A percentile compares a stretch with the other conserved stretches of the same genome.
Conservation (phyloP, 345 rosid species). For the Populus deltoides region DNA sequence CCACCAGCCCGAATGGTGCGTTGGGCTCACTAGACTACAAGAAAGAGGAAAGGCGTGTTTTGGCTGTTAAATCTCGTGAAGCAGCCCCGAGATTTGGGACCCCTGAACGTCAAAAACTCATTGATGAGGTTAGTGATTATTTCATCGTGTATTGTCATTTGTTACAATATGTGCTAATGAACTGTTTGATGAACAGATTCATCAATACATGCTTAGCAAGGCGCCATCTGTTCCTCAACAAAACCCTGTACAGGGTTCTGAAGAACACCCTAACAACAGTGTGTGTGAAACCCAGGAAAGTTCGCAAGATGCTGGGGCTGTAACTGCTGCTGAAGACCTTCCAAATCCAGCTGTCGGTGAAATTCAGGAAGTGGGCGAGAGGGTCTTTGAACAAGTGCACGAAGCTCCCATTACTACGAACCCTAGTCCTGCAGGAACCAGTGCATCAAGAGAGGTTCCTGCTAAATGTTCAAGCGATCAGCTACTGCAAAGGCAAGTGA, state of each 20-base stretch:
- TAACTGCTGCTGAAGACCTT: constrained; percentile 22
- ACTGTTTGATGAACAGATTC: constrained; percentile 55
- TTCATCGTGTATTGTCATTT: neutral
- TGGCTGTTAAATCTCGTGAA: constrained; percentile 88
- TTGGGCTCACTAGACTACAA: constrained; percentile 89
- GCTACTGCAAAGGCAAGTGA: constrained; percentile 30
- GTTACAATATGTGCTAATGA: neutral
- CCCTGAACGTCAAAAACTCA: constrained; percentile 79
- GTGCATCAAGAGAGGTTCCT: constrained; percentile 36
- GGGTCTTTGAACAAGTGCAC: constrained; percentile 43
- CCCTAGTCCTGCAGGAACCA: constrained; percentile 28
- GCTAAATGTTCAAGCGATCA: constrained; percentile 21
- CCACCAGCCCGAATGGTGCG: constrained; percentile 89
- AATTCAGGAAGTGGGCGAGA: constrained; percentile 27
- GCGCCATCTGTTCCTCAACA: constrained; percentile 60
- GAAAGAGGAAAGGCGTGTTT: constrained; percentile 76
- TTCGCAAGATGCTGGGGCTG: constrained; percentile 11
- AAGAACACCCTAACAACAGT: constrained; percentile 17
- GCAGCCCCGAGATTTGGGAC: constrained; percentile 71
- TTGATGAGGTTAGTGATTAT: constrained; percentile 60
- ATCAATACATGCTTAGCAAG: constrained; percentile 81
- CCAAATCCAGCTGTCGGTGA: constrained; percentile 25
- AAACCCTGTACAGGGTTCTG: constrained; percentile 19
- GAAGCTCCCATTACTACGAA: constrained; percentile 34
- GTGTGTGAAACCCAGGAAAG: constrained; percentile 25